phyloP scores from a whole-genome alignment of 176 grass and related monocot species.

The Paspalum vaginatum region DNA sequence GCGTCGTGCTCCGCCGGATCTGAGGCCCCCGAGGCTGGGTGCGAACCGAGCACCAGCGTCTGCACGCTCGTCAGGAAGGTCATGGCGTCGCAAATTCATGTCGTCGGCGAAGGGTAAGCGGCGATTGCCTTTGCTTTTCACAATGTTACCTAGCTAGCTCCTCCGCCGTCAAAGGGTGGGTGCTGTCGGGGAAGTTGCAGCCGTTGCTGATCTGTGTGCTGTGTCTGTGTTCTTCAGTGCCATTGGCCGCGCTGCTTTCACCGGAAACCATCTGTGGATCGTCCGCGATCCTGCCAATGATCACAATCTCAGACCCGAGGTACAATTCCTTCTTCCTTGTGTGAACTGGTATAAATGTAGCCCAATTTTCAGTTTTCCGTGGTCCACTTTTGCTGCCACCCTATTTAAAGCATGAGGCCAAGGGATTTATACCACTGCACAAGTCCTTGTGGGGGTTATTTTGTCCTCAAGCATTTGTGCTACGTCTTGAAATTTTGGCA shows the following conservation, averaged over 20 bases:
- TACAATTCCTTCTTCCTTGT: slow-evolving; percentile 40
- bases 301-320: slow-evolving; percentile 56
- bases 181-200: not conserved
- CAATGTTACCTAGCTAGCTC: not conserved
- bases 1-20: slow-evolving; percentile 39
- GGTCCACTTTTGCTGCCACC: slow-evolving; percentile 52
- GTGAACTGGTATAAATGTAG: slow-evolving; percentile 48
- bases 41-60: slow-evolving; percentile 35
- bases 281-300: slow-evolving; percentile 47
- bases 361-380: slow-evolving; percentile 38
- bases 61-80: slow-evolving; percentile 59
- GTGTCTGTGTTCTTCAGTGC: slow-evolving; percentile 50
- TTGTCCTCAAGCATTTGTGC: slow-evolving; percentile 49
- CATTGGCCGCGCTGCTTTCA: slow-evolving; percentile 66
- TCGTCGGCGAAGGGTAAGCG: slow-evolving; percentile 72
- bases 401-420: slow-evolving; percentile 42
- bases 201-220: slow-evolving; percentile 27
- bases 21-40: slow-evolving; percentile 42
- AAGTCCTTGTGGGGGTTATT: slow-evolving; percentile 48
- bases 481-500: slow-evolving; percentile 41
- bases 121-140: not conserved
- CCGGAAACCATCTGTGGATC: slow-evolving; percentile 74
- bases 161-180: not conserved
- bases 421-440: slow-evolving; percentile 37
- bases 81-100: slow-evolving; percentile 70